phyloP scores from a whole-genome alignment of 257 asterid genomes.

The Leonotis leonurus region DNA sequence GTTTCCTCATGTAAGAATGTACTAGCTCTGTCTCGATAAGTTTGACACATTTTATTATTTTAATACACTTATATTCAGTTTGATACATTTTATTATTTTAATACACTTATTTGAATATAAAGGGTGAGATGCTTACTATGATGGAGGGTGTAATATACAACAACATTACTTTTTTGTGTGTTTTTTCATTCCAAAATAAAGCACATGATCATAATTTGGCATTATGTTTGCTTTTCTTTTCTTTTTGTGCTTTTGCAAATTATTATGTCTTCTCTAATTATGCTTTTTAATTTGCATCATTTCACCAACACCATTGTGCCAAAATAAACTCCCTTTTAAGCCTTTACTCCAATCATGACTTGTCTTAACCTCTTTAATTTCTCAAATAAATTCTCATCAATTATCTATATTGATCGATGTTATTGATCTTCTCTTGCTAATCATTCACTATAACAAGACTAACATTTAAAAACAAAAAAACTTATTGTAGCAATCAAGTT shows the following conservation, averaged over 20 bases:
- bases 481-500: conserved; percentile 56
- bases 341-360: neutral
- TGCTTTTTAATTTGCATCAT: conserved; percentile 16
- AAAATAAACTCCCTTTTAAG: neutral
- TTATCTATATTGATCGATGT: no score
- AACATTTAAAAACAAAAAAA: neutral
- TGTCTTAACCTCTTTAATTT: neutral
- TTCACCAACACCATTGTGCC: conserved; percentile 14
- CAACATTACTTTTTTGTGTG: conserved; percentile 1
- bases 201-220: conserved; percentile 17
- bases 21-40: no score
- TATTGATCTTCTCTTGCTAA: neutral
- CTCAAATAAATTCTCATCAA: neutral
- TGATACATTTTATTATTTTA: no score
- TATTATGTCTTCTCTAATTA: conserved; percentile 17
- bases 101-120: no score
- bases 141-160: neutral
- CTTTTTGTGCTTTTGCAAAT: conserved; percentile 15
- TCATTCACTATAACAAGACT: neutral
- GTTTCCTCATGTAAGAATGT: neutral
- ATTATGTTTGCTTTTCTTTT: conserved; percentile 22
- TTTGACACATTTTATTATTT: no score
- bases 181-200: conserved; percentile 16
- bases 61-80: no score
- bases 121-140: no score